A percentile compares a stretch with the other conserved stretches of the same genome.
phyloP scores from a whole-genome alignment of 805 yeast genomes.

The Candida odintsovae region DNA sequence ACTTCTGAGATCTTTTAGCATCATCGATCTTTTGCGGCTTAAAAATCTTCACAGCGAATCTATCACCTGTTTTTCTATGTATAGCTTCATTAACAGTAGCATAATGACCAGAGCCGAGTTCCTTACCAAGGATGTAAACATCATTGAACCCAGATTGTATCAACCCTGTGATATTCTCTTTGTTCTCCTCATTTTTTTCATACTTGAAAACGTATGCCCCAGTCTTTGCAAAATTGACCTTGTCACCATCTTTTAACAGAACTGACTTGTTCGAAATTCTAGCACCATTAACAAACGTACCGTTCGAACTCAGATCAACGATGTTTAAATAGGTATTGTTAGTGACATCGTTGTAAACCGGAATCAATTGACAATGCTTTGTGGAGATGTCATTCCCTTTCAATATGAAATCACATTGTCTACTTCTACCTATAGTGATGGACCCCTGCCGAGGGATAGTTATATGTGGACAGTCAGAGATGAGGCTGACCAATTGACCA shows the following conservation, averaged over 20 bases:
- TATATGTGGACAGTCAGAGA: slow-evolving; percentile 12
- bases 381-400: slow-evolving; percentile 60
- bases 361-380: slow-evolving; percentile 49
- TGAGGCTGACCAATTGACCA: slow-evolving; percentile 15
- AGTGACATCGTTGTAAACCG: slow-evolving; percentile 32
- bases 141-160: slow-evolving; percentile 43
- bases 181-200: slow-evolving; percentile 10
- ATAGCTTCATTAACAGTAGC: slow-evolving; percentile 74
- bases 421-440: slow-evolving; percentile 47
- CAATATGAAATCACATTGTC: slow-evolving; percentile 51
- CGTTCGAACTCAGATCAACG: slow-evolving; percentile 55
- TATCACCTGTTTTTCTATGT: slow-evolving; percentile 48
- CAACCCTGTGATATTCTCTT: slow-evolving; percentile 14
- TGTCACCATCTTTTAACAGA: slow-evolving; percentile 59
- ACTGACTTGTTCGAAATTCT: slow-evolving; percentile 32
- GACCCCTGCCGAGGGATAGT: slow-evolving; percentile 28
- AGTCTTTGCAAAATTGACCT: slow-evolving; percentile 50
- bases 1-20: slow-evolving; percentile 32
- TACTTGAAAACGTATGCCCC: slow-evolving; percentile 47
- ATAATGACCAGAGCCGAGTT: slow-evolving; percentile 73
- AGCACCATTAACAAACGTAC: slow-evolving; percentile 59
- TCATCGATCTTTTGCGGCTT: slow-evolving; percentile 46
- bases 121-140: slow-evolving; percentile 42
- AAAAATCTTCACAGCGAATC: slow-evolving; percentile 71
- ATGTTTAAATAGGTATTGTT: slow-evolving; percentile 36